These are phyloP conservation scores for Eimeria necatrix DNA, from an alignment of 169 alveolate genomes.

Conservation along the genomic window DNA sequence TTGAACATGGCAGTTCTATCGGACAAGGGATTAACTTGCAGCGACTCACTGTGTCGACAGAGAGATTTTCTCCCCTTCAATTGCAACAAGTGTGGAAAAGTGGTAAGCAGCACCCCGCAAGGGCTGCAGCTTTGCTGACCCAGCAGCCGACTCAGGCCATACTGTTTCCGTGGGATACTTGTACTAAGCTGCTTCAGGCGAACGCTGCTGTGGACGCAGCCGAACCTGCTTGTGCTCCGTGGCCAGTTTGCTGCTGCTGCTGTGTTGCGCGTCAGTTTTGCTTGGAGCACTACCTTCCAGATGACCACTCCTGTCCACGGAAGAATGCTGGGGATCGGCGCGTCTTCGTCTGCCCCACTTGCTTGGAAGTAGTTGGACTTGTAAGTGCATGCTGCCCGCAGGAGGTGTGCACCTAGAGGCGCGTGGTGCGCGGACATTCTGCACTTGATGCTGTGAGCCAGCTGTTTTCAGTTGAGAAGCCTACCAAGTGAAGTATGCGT, in stretches of 20 bases:
- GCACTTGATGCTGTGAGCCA: slow-evolving; percentile 66
- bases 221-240: too few species aligned
- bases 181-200: too few species aligned
- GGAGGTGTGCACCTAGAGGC: too few species aligned
- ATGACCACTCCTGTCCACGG: slow-evolving; percentile 67
- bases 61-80: slow-evolving; percentile 77
- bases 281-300: slow-evolving; percentile 72
- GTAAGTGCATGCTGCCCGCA: slow-evolving; percentile 21
- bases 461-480: slow-evolving; percentile 36
- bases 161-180: too few species aligned
- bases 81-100: slow-evolving; percentile 71
- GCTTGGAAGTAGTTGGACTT: slow-evolving; percentile 62
- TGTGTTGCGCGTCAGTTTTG: slow-evolving; percentile 52
- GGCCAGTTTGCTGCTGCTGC: background rate
- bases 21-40: slow-evolving; percentile 74
- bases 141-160: background rate
- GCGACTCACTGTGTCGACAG: slow-evolving; percentile 74
- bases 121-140: background rate
- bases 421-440: background rate
- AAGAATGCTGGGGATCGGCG: slow-evolving; percentile 68
- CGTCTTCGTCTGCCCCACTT: slow-evolving; percentile 71
- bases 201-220: too few species aligned
- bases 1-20: slow-evolving; percentile 74
- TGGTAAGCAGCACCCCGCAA: slow-evolving; percentile 11
- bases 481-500: slow-evolving; percentile 17